Conservation (phyloP, 73 alveolate species). For the Paramecium caudatum region DNA sequence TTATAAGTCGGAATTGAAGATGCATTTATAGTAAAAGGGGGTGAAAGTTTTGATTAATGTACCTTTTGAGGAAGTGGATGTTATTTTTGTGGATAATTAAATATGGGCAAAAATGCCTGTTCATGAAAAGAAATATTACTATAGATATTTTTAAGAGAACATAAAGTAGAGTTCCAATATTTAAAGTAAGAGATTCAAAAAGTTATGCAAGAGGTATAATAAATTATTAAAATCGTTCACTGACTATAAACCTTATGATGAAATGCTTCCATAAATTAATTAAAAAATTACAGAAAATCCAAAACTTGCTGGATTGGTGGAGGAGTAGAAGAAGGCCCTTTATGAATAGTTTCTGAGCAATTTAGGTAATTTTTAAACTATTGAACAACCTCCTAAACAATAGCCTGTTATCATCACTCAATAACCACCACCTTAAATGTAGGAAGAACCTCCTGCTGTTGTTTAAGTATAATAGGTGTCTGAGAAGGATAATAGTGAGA, state of each 20-base stretch:
- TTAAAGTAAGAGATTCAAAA: neutral
- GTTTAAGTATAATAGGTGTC: neutral
- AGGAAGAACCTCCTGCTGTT: constrained; percentile 6
- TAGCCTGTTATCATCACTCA: neutral
- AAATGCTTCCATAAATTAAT: constrained; percentile 9
- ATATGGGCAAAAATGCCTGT: constrained; percentile 53
- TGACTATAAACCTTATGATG: constrained; percentile 49
- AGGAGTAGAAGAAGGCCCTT: constrained; percentile 28
- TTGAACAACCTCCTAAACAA: neutral
- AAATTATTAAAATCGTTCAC: constrained; percentile 60
- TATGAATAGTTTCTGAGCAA: constrained; percentile 1
- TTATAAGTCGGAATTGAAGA: constrained; percentile 47
- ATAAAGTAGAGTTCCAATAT: neutral
- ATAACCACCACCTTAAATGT: neutral
- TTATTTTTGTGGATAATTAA: constrained; percentile 10
- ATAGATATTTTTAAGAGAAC: constrained; percentile 48
- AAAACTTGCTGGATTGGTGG: constrained; percentile 45
- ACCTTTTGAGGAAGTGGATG: constrained; percentile 45
- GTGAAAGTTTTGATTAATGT: constrained; percentile 47
- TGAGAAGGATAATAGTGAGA: constrained; percentile 48
- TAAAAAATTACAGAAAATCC: constrained; percentile 19
- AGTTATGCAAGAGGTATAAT: constrained; percentile 44
- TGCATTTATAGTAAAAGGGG: constrained; percentile 37
- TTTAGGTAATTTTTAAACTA: neutral
- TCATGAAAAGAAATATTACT: constrained; percentile 63